Conservation (phyloP, 2,329 filamentous ascomycete genomes). For the Aspergillus tubingensis region DNA sequence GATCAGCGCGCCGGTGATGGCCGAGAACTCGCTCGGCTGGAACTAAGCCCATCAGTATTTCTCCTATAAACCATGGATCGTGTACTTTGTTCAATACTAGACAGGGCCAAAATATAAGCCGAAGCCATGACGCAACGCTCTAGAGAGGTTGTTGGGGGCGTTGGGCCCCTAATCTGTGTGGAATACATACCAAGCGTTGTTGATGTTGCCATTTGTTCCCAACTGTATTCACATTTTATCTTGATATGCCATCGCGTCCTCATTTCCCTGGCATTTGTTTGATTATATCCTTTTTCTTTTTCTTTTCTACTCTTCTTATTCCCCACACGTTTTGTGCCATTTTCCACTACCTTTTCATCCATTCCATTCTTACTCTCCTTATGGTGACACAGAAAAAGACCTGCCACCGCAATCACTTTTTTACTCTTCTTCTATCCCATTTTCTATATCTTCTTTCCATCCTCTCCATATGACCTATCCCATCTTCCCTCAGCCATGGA, state of each 20-base stretch:
- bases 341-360: constrained; percentile 8
- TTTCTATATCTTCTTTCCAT: constrained; percentile 17
- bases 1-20: constrained; percentile 87
- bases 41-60: constrained; percentile 61
- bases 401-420: constrained; percentile 16
- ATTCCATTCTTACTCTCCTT: constrained; percentile 23
- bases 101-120: constrained; percentile 11
- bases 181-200: constrained; percentile 11
- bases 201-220: constrained; percentile 26
- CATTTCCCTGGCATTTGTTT: constrained; percentile 18
- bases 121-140: constrained; percentile 12
- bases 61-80: constrained; percentile 5
- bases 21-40: constrained; percentile 94
- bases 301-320: constrained; percentile 33
- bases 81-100: constrained; percentile 20
- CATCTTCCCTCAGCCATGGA: background rate
- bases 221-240: constrained; percentile 19
- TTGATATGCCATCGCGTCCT: constrained; percentile 15
- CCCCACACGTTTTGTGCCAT: constrained; percentile 35
- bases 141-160: background rate
- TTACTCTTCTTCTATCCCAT: constrained; percentile 21
- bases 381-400: constrained; percentile 21
- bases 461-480: constrained; percentile 4
- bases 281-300: constrained; percentile 26
- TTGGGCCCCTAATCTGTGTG: constrained; percentile 10